Evolutionary conservation across 371 early-diverging fungal genomes (phyloP).

Genomic region (Batkoa obscura): DNA sequence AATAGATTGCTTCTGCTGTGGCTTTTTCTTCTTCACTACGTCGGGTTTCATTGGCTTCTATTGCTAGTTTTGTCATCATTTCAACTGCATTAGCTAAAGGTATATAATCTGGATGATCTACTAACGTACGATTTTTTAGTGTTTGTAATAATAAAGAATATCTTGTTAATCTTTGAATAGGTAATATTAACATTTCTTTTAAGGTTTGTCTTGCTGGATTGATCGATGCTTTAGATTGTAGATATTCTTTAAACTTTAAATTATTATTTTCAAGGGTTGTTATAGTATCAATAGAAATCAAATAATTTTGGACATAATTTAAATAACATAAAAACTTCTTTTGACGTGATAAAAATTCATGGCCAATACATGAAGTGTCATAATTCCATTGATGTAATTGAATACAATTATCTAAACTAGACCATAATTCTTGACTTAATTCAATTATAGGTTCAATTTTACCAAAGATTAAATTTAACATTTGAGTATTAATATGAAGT

Average conservation of each 20-base stretch:
- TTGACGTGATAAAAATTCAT: background rate
- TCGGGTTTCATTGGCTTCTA: slow-evolving; percentile 45
- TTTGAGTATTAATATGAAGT: background rate
- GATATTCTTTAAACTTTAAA: background rate
- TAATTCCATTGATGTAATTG: background rate
- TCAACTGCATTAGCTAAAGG: slow-evolving; percentile 34
- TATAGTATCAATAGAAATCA: background rate
- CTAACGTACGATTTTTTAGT: slow-evolving; percentile 38
- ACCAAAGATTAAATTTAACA: background rate
- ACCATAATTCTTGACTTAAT: background rate
- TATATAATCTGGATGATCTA: slow-evolving; percentile 32
- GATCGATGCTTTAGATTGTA: background rate
- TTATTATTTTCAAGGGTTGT: background rate
- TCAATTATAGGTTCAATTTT: background rate
- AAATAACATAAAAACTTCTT: background rate
- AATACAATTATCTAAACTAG: background rate
- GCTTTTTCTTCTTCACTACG: slow-evolving; percentile 30
- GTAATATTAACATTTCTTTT: slow-evolving; percentile 39
- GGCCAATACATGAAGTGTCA: background rate
- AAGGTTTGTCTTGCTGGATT: slow-evolving; percentile 20
- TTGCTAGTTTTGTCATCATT: slow-evolving; percentile 33
- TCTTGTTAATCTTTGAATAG: slow-evolving; percentile 43
- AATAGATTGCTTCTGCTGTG: background rate
- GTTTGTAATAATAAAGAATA: slow-evolving; percentile 47
- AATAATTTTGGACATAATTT: background rate